Conservation (phyloP, 108 stramenopile species). For the Nannochloropsis oceanica region DNA sequence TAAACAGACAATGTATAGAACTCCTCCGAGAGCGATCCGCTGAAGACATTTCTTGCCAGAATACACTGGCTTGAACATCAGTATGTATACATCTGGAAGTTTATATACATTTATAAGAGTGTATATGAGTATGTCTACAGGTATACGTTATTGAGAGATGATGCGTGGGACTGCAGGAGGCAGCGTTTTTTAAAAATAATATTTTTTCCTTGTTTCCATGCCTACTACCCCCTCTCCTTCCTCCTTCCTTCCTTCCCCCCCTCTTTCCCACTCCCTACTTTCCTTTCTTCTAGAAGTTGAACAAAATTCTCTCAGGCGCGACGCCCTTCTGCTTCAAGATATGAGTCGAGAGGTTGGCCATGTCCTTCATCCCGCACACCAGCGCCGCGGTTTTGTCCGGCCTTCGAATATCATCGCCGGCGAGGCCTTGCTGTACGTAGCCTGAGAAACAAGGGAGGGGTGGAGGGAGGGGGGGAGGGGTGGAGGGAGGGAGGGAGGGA, state of each 20-base stretch:
- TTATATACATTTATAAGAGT: too few species aligned
- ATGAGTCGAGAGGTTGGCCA: neutral
- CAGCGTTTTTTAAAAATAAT: neutral
- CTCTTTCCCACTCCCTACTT: neutral
- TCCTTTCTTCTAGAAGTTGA: neutral
- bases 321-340: neutral
- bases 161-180: too few species aligned
- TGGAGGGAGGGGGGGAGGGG: neutral
- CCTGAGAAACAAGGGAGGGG: neutral
- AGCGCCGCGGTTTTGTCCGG: neutral
- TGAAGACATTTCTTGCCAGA: too few species aligned
- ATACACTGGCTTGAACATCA: too few species aligned
- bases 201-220: neutral
- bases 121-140: too few species aligned
- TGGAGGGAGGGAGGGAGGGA: neutral
- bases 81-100: too few species aligned
- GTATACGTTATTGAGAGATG: too few species aligned
- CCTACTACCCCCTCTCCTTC: neutral
- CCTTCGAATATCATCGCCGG: neutral
- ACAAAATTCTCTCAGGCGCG: neutral
- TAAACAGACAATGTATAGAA: too few species aligned
- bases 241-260: neutral
- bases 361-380: neutral
- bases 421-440: neutral
- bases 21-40: too few species aligned